Evolutionary conservation across 257 asterid species (phyloP).

Genomic region (Misopates orontium): DNA sequence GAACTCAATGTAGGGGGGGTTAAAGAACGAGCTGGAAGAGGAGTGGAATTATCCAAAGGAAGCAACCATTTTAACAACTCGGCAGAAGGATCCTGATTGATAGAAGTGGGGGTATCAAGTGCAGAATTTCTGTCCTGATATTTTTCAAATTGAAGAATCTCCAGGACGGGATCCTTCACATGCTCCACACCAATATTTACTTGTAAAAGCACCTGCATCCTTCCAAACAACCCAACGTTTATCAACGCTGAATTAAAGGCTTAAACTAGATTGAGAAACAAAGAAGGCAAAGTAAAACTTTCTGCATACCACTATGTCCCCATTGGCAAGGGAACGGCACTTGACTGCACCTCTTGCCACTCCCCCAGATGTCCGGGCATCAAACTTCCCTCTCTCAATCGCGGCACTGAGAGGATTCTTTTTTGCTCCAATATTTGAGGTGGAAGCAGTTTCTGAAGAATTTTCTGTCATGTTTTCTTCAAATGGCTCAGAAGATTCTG

Average conservation of each 20-base stretch:
- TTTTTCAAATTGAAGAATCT: constrained; percentile 92
- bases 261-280: background rate
- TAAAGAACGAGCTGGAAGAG: constrained; percentile 63
- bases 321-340: constrained; percentile 82
- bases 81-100: constrained; percentile 70
- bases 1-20: constrained; percentile 72
- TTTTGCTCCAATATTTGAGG: constrained; percentile 35
- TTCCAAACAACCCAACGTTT: constrained; percentile 64
- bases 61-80: constrained; percentile 88
- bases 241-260: no score
- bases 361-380: constrained; percentile 84
- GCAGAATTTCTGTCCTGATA: constrained; percentile 53
- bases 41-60: constrained; percentile 86
- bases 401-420: constrained; percentile 51
- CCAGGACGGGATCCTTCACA: constrained; percentile 81
- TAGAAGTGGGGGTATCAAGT: constrained; percentile 43
- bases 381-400: constrained; percentile 77
- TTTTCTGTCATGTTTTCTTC: constrained; percentile 45
- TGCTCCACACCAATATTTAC: constrained; percentile 74
- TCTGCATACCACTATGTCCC: constrained; percentile 93
- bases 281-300: no score
- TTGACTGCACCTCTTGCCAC: constrained; percentile 86
- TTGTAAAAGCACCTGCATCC: constrained; percentile 99
- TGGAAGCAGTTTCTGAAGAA: constrained; percentile 45
- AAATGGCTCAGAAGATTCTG: constrained; percentile 36